phyloP scores from a whole-genome alignment of 108 stramenopile species.

The Hondaea fermentalgiana region DNA sequence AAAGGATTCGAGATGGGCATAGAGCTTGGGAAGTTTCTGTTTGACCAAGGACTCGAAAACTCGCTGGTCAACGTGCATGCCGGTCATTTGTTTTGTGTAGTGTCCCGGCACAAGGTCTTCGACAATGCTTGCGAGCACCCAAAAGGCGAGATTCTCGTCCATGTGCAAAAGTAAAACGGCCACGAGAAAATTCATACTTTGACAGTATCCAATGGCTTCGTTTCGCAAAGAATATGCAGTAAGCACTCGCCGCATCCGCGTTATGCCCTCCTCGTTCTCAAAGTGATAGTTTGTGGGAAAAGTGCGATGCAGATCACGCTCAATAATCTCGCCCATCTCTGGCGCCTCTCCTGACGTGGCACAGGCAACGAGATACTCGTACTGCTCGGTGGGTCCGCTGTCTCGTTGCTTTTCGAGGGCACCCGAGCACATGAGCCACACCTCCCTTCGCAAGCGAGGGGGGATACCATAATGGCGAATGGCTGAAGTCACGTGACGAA shows the following conservation, averaged over 20 bases:
- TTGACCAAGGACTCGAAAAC: constrained; percentile 23
- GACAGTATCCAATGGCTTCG: constrained; percentile 35
- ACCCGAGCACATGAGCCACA: background rate
- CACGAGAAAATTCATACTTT: constrained; percentile 36
- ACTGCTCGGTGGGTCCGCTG: background rate
- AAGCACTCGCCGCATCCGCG: constrained; percentile 23
- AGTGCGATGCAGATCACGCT: constrained; percentile 19
- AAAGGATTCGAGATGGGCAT: constrained; percentile 5
- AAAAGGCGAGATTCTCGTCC: constrained; percentile 41
- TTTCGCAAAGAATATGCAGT: constrained; percentile 30
- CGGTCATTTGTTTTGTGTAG: constrained; percentile 28
- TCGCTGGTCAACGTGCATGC: constrained; percentile 24
- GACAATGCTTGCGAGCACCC: constrained; percentile 28
- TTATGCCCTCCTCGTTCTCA: constrained; percentile 18
- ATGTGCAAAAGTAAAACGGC: constrained; percentile 26
- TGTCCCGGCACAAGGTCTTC: constrained; percentile 33
- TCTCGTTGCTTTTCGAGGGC: background rate
- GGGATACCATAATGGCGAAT: background rate
- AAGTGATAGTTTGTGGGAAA: constrained; percentile 24
- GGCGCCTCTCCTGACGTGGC: background rate
- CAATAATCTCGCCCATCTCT: constrained; percentile 10
- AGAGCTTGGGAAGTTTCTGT: constrained; percentile 21
- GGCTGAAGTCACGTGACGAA: background rate
- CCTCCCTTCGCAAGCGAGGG: background rate
- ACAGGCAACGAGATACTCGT: background rate